phyloP scores from a whole-genome alignment of 306 rosid species.

The Trichosanthes cucumerina region DNA sequence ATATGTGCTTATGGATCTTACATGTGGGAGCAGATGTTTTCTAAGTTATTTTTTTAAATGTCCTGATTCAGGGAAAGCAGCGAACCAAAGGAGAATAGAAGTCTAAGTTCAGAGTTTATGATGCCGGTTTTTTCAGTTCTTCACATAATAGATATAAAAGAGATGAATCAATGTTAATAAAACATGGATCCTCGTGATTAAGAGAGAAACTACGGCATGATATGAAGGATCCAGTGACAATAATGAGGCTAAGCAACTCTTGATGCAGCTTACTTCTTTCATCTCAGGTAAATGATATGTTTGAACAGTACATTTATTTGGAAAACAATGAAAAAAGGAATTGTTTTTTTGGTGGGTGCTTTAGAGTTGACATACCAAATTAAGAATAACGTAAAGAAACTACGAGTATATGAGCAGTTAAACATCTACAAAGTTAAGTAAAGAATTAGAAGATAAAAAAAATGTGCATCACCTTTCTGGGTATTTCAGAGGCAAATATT shows the following conservation, averaged over 20 bases:
- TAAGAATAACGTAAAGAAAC: neutral
- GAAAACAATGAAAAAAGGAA: neutral
- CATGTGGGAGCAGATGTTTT: neutral
- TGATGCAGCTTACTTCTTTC: neutral
- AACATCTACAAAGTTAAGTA: too few species aligned
- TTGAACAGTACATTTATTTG: neutral
- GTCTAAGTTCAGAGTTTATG: too few species aligned
- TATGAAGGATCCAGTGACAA: neutral
- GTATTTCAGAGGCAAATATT: conserved; percentile 24
- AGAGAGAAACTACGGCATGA: neutral
- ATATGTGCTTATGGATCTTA: neutral
- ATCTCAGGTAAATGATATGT: neutral
- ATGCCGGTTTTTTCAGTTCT: neutral
- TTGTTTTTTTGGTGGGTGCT: neutral
- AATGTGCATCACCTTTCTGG: conserved; percentile 22
- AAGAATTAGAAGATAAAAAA: too few species aligned
- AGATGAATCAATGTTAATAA: too few species aligned
- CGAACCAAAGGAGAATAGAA: too few species aligned
- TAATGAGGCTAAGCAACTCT: neutral
- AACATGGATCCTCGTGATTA: neutral
- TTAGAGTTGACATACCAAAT: neutral
- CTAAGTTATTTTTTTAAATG: neutral
- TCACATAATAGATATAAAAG: neutral
- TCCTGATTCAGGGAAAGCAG: too few species aligned
- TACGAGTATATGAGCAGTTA: too few species aligned